Percentiles rank a stretch among this genome's conserved stretches.
Evolutionary conservation across 768 basidiomycete genomes (phyloP).

Genomic region (Leccinum subtestaceum): DNA sequence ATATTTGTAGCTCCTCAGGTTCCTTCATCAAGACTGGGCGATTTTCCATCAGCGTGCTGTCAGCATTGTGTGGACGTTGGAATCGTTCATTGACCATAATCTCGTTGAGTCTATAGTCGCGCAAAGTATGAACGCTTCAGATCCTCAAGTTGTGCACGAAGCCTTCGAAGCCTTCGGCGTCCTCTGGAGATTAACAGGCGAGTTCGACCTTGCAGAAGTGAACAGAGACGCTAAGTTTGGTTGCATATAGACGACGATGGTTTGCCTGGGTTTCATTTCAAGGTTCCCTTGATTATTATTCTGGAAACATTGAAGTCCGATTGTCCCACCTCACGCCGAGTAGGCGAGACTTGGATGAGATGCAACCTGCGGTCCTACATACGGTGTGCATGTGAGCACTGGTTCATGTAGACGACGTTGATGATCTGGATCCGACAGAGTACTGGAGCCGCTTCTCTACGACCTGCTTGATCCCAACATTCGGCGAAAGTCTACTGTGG

Average conservation of each 20-base stretch:
- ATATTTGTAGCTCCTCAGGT: constrained; percentile 59
- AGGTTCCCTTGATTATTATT: constrained; percentile 83
- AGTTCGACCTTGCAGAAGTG: constrained; percentile 13
- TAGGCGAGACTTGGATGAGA: constrained; percentile 97
- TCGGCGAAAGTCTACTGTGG: constrained; percentile 44
- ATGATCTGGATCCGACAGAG: constrained; percentile 41
- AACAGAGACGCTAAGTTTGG: constrained; percentile 6
- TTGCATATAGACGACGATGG: constrained; percentile 64
- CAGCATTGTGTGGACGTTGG: constrained; percentile 78
- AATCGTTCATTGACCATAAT: constrained; percentile 48
- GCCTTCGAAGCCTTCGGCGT: constrained; percentile 89
- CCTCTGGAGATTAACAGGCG: constrained; percentile 87
- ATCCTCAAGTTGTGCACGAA: constrained; percentile 45
- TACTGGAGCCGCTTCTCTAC: constrained; percentile 83
- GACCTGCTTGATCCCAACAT: constrained; percentile 74
- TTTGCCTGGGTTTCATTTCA: constrained; percentile 79
- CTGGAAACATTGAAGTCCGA: constrained; percentile 78
- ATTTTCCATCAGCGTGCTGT: constrained; percentile 82
- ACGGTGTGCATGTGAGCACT: constrained; percentile 47
- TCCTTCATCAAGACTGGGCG: constrained; percentile 62
- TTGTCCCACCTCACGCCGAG: constrained; percentile 68
- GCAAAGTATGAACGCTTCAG: constrained; percentile 59
- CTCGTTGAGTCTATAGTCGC: constrained; percentile 82
- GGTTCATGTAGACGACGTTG: background rate
- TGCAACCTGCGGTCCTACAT: constrained; percentile 89